These are phyloP conservation scores for Skeletonema costatum DNA, from an alignment of 108 stramenopile genomes.

Conservation along the genomic window DNA sequence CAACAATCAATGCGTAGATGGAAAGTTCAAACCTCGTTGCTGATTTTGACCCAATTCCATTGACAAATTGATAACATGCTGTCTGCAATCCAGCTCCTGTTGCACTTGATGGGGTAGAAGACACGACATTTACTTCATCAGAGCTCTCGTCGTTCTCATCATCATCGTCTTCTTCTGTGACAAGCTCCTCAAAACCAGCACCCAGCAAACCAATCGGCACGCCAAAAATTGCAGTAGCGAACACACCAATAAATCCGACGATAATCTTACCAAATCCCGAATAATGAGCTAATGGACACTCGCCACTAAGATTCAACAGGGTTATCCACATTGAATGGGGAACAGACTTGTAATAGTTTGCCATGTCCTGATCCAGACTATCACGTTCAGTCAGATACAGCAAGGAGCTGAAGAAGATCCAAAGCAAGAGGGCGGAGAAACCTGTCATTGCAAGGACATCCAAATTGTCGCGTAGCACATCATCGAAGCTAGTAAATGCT, in stretches of 20 bases:
- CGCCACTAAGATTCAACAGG: conserved; percentile 86
- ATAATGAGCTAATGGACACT: conserved; percentile 86
- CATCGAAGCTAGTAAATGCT: conserved; percentile 84
- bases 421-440: conserved; percentile 83
- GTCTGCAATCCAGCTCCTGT: conserved; percentile 10
- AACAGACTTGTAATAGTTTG: conserved; percentile 70
- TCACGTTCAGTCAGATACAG: conserved; percentile 85
- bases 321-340: conserved; percentile 94
- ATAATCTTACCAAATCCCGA: conserved; percentile 74
- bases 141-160: conserved; percentile 66
- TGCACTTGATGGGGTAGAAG: too few relatives aligned
- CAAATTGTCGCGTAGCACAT: conserved; percentile 65
- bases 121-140: background rate
- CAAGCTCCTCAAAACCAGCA: conserved; percentile 87
- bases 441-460: conserved; percentile 87
- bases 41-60: conserved; percentile 62
- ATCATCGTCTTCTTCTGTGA: conserved; percentile 70
- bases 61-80: conserved; percentile 62
- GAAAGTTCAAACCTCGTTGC: conserved; percentile 59
- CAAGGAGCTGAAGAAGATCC: conserved; percentile 80
- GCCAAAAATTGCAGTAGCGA: conserved; percentile 73
- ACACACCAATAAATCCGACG: conserved; percentile 79
- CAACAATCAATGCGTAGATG: conserved; percentile 74
- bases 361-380: conserved; percentile 83
- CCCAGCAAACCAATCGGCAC: conserved; percentile 91